phyloP scores from a whole-genome alignment of 176 grass and related monocot genomes.

The Pontederia crassipes region DNA sequence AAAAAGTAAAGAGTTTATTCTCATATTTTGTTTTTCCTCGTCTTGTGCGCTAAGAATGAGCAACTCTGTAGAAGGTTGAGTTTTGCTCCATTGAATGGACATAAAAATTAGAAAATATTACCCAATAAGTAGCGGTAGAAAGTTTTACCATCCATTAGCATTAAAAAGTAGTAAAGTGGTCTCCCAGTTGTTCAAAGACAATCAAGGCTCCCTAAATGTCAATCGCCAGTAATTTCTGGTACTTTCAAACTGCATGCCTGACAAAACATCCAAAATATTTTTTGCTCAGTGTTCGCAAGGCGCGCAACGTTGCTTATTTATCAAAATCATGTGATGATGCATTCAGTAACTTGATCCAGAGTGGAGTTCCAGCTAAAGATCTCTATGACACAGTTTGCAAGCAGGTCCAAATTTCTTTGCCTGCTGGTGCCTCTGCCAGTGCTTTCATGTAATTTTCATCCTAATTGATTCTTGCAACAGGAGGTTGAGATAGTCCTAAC shows the following conservation, averaged over 20 bases:
- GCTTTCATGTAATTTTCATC: neutral
- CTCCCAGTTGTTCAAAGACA: neutral
- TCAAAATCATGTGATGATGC: slow-evolving; percentile 82
- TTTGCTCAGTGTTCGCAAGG: slow-evolving; percentile 48
- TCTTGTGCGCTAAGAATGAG: too few relatives aligned
- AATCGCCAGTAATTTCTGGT: neutral
- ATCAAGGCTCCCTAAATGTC: neutral
- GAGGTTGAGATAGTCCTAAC: slow-evolving; percentile 96
- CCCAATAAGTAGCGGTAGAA: too few relatives aligned
- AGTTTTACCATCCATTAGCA: neutral
- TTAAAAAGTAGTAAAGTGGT: neutral
- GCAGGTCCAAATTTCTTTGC: slow-evolving; percentile 35
- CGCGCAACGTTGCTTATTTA: slow-evolving; percentile 30
- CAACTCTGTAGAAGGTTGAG: too few relatives aligned
- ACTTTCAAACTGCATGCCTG: neutral
- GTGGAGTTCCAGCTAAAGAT: slow-evolving; percentile 47
- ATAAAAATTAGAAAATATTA: too few relatives aligned
- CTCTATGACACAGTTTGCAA: slow-evolving; percentile 80
- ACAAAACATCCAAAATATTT: neutral
- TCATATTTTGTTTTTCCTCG: too few relatives aligned
- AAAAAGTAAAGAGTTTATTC: too few relatives aligned
- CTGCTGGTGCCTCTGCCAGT: neutral
- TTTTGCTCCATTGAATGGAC: too few relatives aligned
- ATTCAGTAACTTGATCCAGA: slow-evolving; percentile 81
- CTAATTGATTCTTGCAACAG: slow-evolving; percentile 18